Base-by-base conservation (phyloP, 1,139 yeast species). In the Pichia sp. region DNA sequence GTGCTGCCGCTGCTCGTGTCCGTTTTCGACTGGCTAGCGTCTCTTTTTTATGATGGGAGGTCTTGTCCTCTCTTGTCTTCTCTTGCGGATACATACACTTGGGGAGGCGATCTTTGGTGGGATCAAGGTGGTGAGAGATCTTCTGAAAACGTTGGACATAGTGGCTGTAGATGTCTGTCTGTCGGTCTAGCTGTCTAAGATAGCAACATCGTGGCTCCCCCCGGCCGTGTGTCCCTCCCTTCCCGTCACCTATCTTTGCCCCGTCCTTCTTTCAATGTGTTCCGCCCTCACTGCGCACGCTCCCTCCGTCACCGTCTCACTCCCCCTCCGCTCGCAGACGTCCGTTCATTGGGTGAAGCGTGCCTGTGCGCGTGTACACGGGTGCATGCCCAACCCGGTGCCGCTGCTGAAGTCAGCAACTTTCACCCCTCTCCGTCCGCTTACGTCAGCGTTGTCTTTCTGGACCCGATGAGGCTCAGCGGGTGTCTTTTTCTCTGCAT, bases 21-120 rank as follows among this genome's bases (percentile, higher is more conserved):
- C 24, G 24, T 20, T 20, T 20, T 20, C 24, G 24, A 20, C 24
- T 20, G 24, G 24, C n/a, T n/a, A n/a, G n/a, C n/a, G n/a, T n/a
- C n/a, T n/a, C n/a, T n/a, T n/a, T n/a, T n/a, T n/a, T n/a, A n/a
- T n/a, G n/a, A n/a, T n/a, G n/a, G n/a, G n/a, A n/a, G n/a, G n/a
- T n/a, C n/a, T n/a, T n/a, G n/a, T n/a, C n/a, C n/a, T n/a, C 24
- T 20, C 24, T 20, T 20, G 24, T 20, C 24, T 20, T 20, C 24
- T 20, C 24, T 20, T 20, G 17, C 8, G 10, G 20, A 46, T 40
- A 85, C 92, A 71, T 82, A 87, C 95, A 76, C 85, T 81, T 55
- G 96, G 95, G 62, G 98, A 91, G 58, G 97, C 97, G 72, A 93
- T 85, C 95, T 93, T 93, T 72, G 99, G 99, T 68, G 99, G 99